Base-by-base conservation (phyloP, 202 grass and related monocot species). In the Bolboschoenoplectus hybrid region DNA sequence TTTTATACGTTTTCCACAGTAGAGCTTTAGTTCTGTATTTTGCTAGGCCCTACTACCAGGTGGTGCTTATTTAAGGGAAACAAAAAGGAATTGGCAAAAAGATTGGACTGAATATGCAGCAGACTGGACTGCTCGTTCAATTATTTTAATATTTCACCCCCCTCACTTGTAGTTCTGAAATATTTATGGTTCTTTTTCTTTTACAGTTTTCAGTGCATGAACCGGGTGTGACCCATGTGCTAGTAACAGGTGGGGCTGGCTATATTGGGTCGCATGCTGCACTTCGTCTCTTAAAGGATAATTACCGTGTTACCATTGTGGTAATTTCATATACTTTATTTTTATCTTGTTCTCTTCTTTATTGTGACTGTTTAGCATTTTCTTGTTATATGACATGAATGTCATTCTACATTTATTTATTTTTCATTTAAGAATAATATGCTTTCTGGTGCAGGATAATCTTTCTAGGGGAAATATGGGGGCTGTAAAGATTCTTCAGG, bases 241-340 rank as follows among this genome's bases (percentile, higher is more conserved):
- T 99, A 82, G 86, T 99, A 51, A 97, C 93, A 74, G 97, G 97
- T 87, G 97, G 97, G 87, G 97, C 97, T 87, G 97, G 97, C 9
- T 99, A 89, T 89, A 96, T 99, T 87, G 97, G 97, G 56, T 99
- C 97, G 64, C 97, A 99, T 88, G 97, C 97, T 69, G 74, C 97
- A 58, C 90, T 99, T 51, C 89, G 93, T 69, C 86, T 99, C 62
- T 95, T 99, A 87, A 91, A 97, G 52, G 97, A 99, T 20, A 92
- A 88, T 12, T 94, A 96, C 86, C 90, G 97, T 86, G 93, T 99
- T 85, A 99, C 97, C 62, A 94, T 99, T 90, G 93, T 99, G 97
- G 97, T 99, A 99, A 90, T 89, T 90, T 74, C 46, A 86, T 84
- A 84, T 76, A 86, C 39, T 82, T 82, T 90, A 43, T 61, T 66